phyloP scores from a whole-genome alignment of 139 green algal genomes.

The Protoeuglena noctilucae region DNA sequence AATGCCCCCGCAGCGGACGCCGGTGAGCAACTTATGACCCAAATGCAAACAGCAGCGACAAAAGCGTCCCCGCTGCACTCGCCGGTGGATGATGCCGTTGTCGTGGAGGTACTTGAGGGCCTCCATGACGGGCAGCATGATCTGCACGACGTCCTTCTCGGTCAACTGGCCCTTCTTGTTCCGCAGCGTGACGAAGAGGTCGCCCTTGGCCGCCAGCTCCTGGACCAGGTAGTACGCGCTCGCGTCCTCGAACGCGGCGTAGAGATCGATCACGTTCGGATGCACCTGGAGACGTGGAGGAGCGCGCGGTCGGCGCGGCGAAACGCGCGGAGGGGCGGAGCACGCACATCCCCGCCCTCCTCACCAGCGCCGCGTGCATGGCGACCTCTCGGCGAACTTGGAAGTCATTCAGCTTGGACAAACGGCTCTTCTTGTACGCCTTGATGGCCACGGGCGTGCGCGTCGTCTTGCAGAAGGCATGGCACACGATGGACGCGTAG shows the following conservation, averaged over 20 bases:
- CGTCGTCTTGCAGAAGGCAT: neutral
- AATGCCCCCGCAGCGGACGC: neutral
- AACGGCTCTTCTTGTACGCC: neutral
- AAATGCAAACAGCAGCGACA: neutral
- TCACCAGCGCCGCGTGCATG: neutral
- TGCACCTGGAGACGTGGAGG: too few relatives aligned
- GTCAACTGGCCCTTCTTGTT: neutral
- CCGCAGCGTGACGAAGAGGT: constrained; percentile 2
- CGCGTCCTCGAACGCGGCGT: constrained; percentile 3
- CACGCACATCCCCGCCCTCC: too few relatives aligned
- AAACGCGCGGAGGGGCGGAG: too few relatives aligned
- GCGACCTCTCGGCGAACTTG: neutral
- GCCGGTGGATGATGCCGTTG: neutral
- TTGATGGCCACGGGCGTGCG: neutral
- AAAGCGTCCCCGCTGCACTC: neutral
- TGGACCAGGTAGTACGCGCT: constrained; percentile 4
- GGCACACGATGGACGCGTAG: neutral
- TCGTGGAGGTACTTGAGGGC: constrained; percentile 3
- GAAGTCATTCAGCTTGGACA: neutral
- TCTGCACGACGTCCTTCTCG: constrained; percentile 3
- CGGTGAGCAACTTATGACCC: too few relatives aligned
- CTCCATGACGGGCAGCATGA: neutral
- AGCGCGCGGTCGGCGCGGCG: too few relatives aligned
- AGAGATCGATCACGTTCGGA: constrained; percentile 2
- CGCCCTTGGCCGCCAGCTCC: constrained; percentile 4